Conservation (phyloP, 176 grass and related monocot species). For the Musa troglodytarum region DNA sequence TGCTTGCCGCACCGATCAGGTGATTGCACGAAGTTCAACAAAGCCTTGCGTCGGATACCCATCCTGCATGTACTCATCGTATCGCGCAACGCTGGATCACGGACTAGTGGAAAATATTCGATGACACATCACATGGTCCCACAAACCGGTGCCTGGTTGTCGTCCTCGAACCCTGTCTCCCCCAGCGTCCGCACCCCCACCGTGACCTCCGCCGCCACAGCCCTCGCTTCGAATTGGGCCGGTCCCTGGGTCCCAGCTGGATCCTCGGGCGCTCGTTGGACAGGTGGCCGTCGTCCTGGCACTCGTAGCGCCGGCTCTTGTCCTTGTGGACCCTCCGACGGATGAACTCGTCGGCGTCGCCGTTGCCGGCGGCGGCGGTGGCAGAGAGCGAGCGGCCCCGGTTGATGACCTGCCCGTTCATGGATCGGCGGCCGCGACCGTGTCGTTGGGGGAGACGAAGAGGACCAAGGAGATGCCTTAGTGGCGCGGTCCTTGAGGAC, state of each 20-base stretch:
- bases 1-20: no score
- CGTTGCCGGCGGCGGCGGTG: slow-evolving; percentile 76
- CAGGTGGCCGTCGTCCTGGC: slow-evolving; percentile 66
- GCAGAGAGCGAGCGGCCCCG: slow-evolving; percentile 37
- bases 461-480: slow-evolving; percentile 77
- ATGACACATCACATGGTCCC: no score
- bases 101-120: no score
- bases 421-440: slow-evolving; percentile 33
- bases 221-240: slow-evolving; percentile 38
- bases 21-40: no score
- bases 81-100: no score
- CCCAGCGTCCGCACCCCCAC: not conserved
- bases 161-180: not conserved
- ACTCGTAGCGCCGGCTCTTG: slow-evolving; percentile 84
- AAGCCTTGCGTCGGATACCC: no score
- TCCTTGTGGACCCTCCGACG: slow-evolving; percentile 77
- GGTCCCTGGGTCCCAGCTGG: slow-evolving; percentile 72
- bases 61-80: no score
- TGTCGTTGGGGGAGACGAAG: slow-evolving; percentile 66
- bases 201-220: slow-evolving; percentile 8
- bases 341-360: slow-evolving; percentile 73
- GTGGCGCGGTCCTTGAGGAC: slow-evolving; percentile 76
- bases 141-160: not conserved
- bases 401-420: slow-evolving; percentile 36
- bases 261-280: slow-evolving; percentile 93